Evolutionary conservation across 2,329 filamentous ascomycete genomes (phyloP).

Genomic region (Monilinia vaccinii-corymbosi): DNA sequence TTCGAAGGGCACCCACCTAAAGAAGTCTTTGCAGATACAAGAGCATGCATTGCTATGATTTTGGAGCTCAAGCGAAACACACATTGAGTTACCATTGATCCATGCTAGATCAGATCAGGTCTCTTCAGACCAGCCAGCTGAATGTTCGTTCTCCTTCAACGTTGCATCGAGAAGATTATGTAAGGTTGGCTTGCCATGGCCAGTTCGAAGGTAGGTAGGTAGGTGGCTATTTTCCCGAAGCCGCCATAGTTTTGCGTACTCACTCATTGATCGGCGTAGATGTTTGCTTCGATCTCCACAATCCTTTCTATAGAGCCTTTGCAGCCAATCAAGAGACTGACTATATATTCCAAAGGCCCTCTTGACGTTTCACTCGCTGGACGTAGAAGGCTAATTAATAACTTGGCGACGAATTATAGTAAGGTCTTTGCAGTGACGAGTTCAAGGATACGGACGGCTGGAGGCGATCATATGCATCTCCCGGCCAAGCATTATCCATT

Average conservation of each 20-base stretch:
- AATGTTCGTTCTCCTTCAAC: background rate
- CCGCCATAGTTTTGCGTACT: slow-evolving; percentile 10
- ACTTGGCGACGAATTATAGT: slow-evolving; percentile 45
- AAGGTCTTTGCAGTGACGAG: slow-evolving; percentile 51
- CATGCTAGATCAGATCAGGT: background rate
- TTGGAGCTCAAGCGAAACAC: background rate
- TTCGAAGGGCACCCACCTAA: background rate
- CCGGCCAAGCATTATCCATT: background rate
- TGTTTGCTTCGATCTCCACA: slow-evolving; percentile 16
- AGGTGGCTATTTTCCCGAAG: slow-evolving; percentile 6
- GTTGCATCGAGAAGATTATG: background rate
- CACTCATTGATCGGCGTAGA: background rate
- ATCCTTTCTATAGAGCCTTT: slow-evolving; percentile 16
- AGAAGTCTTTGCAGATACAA: background rate
- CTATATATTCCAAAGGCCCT: slow-evolving; percentile 67
- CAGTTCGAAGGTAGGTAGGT: slow-evolving; percentile 12
- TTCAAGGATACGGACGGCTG: slow-evolving; percentile 36
- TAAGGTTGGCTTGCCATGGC: slow-evolving; percentile 14
- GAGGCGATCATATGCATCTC: background rate
- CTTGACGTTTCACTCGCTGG: slow-evolving; percentile 50
- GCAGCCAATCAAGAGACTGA: slow-evolving; percentile 14
- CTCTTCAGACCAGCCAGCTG: background rate
- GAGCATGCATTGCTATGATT: background rate
- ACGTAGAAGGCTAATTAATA: slow-evolving; percentile 50
- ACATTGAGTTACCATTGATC: background rate